Conservation (phyloP, 331 rosid species). For the Telfairia occidentalis region DNA sequence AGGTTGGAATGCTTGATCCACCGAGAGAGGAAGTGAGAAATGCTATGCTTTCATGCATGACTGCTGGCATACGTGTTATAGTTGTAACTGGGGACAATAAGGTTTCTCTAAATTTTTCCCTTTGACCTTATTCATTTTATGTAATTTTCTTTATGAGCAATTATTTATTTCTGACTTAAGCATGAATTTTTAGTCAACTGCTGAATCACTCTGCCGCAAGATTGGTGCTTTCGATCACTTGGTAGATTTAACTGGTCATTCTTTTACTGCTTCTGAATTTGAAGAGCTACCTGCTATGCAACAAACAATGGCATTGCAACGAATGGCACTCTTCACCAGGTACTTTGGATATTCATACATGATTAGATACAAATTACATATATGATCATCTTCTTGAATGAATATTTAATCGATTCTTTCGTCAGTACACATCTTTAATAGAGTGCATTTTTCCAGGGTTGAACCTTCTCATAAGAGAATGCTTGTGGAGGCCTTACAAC, state of each 20-base stretch:
- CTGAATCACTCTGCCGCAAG: constrained; percentile 93
- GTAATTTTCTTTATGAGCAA: constrained; percentile 8
- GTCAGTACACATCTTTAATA: neutral
- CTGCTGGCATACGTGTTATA: constrained; percentile 96
- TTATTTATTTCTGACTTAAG: constrained; percentile 15
- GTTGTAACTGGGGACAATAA: constrained; percentile 98
- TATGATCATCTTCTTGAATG: constrained; percentile 7
- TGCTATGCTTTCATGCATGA: constrained; percentile 95
- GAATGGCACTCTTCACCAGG: constrained; percentile 90
- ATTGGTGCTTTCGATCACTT: constrained; percentile 87
- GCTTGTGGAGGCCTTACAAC: constrained; percentile 95
- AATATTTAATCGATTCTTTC: neutral
- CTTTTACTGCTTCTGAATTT: constrained; percentile 91
- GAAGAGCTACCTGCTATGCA: constrained; percentile 87
- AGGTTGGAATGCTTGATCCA: constrained; percentile 99
- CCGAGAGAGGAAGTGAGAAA: constrained; percentile 96
- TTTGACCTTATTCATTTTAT: constrained; percentile 9
- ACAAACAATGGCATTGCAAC: constrained; percentile 80
- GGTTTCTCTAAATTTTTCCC: constrained; percentile 33
- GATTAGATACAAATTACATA: constrained; percentile 7
- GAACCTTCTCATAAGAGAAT: constrained; percentile 97
- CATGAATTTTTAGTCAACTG: constrained; percentile 61
- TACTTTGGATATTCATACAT: constrained; percentile 16
- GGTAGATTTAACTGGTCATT: constrained; percentile 58
- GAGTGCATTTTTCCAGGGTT: constrained; percentile 41